Conservation (phyloP, 2,329 filamentous ascomycete species). For the Pseudogymnoascus sp. region DNA sequence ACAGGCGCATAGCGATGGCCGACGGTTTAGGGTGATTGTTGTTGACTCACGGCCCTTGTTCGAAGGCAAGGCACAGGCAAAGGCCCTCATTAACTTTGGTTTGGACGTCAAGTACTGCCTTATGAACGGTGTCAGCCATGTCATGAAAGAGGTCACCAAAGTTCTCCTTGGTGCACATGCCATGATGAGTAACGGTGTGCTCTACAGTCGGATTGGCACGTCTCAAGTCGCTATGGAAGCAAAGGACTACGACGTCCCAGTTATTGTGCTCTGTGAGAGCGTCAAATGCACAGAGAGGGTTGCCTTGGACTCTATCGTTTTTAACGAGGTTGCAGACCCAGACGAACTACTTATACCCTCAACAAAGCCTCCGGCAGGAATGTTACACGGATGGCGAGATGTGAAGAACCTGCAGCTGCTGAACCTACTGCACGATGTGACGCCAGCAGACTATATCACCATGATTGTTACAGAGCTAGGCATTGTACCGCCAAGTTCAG, state of each 20-base stretch:
- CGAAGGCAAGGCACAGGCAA: constrained; percentile 64
- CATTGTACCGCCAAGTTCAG: constrained; percentile 74
- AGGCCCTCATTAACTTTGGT: constrained; percentile 56
- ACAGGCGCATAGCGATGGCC: constrained; percentile 60
- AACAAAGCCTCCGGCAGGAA: constrained; percentile 24
- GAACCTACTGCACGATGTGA: constrained; percentile 86
- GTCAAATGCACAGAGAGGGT: constrained; percentile 92
- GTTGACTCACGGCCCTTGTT: constrained; percentile 68
- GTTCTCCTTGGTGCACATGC: constrained; percentile 83
- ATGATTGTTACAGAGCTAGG: constrained; percentile 90
- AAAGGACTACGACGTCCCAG: constrained; percentile 63
- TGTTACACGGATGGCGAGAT: constrained; percentile 47
- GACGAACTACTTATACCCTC: constrained; percentile 44
- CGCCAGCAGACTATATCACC: constrained; percentile 75
- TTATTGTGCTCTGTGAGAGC: constrained; percentile 86
- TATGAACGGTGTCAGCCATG: constrained; percentile 67
- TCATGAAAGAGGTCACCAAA: constrained; percentile 52
- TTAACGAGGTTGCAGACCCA: constrained; percentile 82
- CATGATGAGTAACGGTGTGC: constrained; percentile 88
- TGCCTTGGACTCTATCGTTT: constrained; percentile 82
- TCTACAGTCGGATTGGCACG: constrained; percentile 83
- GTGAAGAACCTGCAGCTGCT: constrained; percentile 51
- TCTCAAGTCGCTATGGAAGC: constrained; percentile 80
- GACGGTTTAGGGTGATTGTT: constrained; percentile 73
- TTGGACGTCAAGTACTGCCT: constrained; percentile 75